Evolutionary conservation across 176 grass and related monocot species (phyloP), one percentile per base, ranked within the genome.

Genomic region (Triticum urartu): DNA sequence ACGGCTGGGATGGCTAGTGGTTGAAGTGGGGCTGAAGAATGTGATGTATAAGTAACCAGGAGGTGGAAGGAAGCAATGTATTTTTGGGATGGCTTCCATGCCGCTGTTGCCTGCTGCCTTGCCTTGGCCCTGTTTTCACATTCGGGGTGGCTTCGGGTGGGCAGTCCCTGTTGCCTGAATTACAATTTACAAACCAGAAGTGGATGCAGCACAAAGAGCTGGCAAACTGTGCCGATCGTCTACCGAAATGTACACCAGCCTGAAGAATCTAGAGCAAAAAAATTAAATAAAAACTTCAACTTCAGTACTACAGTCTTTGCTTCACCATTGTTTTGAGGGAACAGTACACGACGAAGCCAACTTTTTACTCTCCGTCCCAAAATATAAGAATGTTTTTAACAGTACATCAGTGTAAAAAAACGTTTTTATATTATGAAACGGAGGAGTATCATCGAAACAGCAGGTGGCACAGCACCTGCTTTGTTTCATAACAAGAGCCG

Each of bases 11-110:
- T 34, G 65, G 65, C 40, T 63, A 70, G 69, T 65, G 79, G 64
- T 72, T 91, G 72, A 22, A 83, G 43, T 89, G 83, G 77, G 87
- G 75, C 24, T 86, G 47, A 78, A 89, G 83, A 60, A 73, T 89
- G 20, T 34, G 83, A 59, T 79, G 79, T 36, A 21, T 79, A 77
- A 56, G 45, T 48, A 48, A 48, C 45, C 50, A 17, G 54, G 54
- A 21, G 18, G 54, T 59, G 54, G 50, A 47, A 79, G 83, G 82
- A 86, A 83, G 87, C 72, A 78, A 81, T 65, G 74, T 74, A 86
- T 82, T 92, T 89, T 89, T 89, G 82, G 58, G 28, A 21, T 34
- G 60, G 85, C 78, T 87, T 91, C 85, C 76, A 64, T 18, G 72
- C 72, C 81, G 84, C 32, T 69, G 68, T 20, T 83, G 78, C 69